Evolutionary conservation across 495 filamentous ascomycete species (phyloP).

Genomic region (Glutinoglossum americanum): DNA sequence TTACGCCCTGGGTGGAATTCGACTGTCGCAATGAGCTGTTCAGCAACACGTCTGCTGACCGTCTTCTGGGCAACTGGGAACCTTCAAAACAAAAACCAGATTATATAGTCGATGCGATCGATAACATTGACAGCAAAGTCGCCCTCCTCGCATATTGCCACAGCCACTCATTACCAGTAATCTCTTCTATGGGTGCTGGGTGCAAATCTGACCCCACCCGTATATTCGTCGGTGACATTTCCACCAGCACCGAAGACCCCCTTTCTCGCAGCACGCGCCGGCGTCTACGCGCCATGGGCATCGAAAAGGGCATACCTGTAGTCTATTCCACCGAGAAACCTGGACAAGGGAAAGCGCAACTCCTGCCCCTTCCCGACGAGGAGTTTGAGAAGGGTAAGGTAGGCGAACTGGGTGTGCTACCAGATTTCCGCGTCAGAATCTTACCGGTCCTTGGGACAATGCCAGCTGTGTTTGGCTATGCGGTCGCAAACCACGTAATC

Average conservation of each 20-base stretch:
- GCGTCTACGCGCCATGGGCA: conserved; percentile 52
- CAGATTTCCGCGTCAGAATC: conserved; percentile 84
- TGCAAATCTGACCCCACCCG: conserved; percentile 93
- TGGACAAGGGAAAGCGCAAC: conserved; percentile 72
- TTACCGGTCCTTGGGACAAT: conserved; percentile 89
- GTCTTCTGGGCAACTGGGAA: conserved; percentile 38
- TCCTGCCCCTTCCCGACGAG: conserved; percentile 71
- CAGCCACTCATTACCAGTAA: conserved; percentile 48
- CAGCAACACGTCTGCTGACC: conserved; percentile 36
- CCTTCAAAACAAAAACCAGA: conserved; percentile 37
- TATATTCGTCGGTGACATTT: conserved; percentile 85
- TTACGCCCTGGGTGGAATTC: conserved; percentile 79
- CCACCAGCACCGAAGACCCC: conserved; percentile 68
- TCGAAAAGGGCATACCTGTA: conserved; percentile 68
- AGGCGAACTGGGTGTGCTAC: conserved; percentile 65
- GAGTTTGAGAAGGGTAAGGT: conserved; percentile 78
- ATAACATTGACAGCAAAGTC: conserved; percentile 95
- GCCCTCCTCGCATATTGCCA: conserved; percentile 76
- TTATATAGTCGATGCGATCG: conserved; percentile 90
- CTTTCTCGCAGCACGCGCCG: conserved; percentile 69
- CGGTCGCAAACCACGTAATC: conserved; percentile 77
- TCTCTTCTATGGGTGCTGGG: conserved; percentile 91
- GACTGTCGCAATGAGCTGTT: conserved; percentile 78
- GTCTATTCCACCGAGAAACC: conserved; percentile 89
- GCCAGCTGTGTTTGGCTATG: conserved; percentile 88